Conservation (phyloP, 345 rosid genomes). For the Draba incana region DNA sequence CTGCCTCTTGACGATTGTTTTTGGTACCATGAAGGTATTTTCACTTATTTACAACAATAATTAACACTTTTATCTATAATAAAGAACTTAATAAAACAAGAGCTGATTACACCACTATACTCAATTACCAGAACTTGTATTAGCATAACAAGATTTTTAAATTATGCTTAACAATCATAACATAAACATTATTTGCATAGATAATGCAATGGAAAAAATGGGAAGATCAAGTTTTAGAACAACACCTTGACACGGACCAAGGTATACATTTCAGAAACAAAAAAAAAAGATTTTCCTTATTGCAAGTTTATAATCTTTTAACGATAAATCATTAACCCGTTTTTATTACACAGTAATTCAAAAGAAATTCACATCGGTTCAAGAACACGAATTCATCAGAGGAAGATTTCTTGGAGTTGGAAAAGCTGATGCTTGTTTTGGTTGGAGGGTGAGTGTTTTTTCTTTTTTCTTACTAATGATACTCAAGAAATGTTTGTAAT, state of each 20-base stretch:
- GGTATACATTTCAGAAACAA: conserved; percentile 38
- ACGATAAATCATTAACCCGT: neutral
- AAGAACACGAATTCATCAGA: conserved; percentile 74
- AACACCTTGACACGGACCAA: conserved; percentile 38
- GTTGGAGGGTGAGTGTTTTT: conserved; percentile 70
- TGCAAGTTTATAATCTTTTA: neutral
- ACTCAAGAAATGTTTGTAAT: conserved; percentile 4
- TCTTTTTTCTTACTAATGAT: neutral
- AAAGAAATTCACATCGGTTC: conserved; percentile 53
- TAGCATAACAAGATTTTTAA: neutral
- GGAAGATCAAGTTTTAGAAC: conserved; percentile 50
- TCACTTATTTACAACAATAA: neutral
- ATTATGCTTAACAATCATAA: neutral
- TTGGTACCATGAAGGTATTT: conserved; percentile 72
- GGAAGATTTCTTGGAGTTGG: conserved; percentile 70
- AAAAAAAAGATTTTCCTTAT: neutral
- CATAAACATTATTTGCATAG: conserved; percentile 34
- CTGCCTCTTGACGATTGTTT: conserved; percentile 75
- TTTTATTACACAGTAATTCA: conserved; percentile 43
- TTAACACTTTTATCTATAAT: neutral
- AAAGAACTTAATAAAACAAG: neutral
- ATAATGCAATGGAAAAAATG: conserved; percentile 66
- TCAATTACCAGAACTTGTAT: too few species aligned
- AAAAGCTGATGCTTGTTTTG: conserved; percentile 50
- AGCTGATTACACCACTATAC: neutral